Conservation (phyloP, 2,329 filamentous ascomycete species). For the Beauveria pseudobassiana region DNA sequence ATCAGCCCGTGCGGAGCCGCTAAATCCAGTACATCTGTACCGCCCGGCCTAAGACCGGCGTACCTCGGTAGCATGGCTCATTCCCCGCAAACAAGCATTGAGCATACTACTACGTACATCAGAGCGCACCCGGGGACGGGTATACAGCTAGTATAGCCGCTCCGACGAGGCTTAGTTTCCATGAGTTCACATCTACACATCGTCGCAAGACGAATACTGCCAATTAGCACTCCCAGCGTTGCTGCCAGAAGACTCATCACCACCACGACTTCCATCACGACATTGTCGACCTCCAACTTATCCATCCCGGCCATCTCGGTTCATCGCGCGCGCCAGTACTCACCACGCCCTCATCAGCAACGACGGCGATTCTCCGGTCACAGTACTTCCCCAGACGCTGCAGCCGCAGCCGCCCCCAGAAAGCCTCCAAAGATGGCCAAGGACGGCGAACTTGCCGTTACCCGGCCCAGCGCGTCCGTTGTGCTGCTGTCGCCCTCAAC, state of each 20-base stretch:
- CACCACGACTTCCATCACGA: neutral
- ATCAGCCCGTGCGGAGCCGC: neutral
- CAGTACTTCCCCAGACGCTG: neutral
- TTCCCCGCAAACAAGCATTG: conserved; percentile 7
- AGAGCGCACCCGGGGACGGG: neutral
- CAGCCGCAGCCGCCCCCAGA: neutral
- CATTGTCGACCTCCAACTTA: neutral
- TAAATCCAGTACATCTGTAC: neutral
- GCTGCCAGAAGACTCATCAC: neutral
- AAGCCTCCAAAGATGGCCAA: conserved; percentile 6
- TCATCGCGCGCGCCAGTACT: neutral
- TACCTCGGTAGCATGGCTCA: neutral
- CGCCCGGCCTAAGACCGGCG: neutral
- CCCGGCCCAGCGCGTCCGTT: conserved; percentile 67
- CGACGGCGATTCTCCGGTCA: neutral
- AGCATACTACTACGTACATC: neutral
- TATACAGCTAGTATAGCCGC: conserved; percentile 7
- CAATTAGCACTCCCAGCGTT: neutral
- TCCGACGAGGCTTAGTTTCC: neutral
- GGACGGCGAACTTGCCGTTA: conserved; percentile 26
- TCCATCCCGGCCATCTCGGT: neutral
- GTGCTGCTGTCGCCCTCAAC: conserved; percentile 79
- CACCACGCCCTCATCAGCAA: neutral
- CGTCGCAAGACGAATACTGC: conserved; percentile 4
- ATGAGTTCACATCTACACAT: conserved; percentile 1